A percentile compares a stretch with the other conserved stretches of the same genome.
phyloP scores from a whole-genome alignment of 208 protist species.

The Crithidia brevicula region DNA sequence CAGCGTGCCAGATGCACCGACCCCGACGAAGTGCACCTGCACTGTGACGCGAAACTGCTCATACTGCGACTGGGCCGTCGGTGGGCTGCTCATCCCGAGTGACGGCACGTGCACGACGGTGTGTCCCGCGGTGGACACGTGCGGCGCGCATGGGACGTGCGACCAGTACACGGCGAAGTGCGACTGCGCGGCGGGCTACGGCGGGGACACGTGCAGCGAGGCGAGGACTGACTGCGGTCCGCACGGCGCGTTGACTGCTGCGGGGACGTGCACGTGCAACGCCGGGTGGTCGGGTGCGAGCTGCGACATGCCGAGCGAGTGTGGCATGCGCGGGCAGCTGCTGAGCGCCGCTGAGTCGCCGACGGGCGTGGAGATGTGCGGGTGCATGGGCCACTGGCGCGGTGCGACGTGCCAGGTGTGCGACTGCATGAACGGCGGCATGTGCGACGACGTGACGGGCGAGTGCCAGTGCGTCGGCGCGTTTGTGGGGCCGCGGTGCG shows the following conservation, averaged over 20 bases:
- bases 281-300: slow-evolving; percentile 15
- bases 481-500: slow-evolving; percentile 48
- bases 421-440: slow-evolving; percentile 58
- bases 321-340: slow-evolving; percentile 35
- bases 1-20: slow-evolving; percentile 4
- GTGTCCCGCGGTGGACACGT: slow-evolving; percentile 16
- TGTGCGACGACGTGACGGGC: slow-evolving; percentile 37
- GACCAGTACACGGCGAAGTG: slow-evolving; percentile 39
- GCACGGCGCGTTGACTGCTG: slow-evolving; percentile 16
- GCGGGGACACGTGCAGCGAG: slow-evolving; percentile 25
- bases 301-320: slow-evolving; percentile 21
- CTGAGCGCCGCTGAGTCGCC: slow-evolving; percentile 37
- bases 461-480: slow-evolving; percentile 44
- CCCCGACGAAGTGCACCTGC: slow-evolving; percentile 29
- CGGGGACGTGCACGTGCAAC: slow-evolving; percentile 23
- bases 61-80: slow-evolving; percentile 41
- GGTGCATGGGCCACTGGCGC: slow-evolving; percentile 52
- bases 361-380: slow-evolving; percentile 40
- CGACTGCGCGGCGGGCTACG: slow-evolving; percentile 28
- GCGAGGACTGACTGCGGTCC: slow-evolving; percentile 20
- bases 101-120: slow-evolving; percentile 19
- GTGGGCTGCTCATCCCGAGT: background rate
- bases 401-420: slow-evolving; percentile 50
- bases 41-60: slow-evolving; percentile 32
- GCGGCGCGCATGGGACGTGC: slow-evolving; percentile 23